phyloP scores from a whole-genome alignment of 192 early-diverging fungal species.

The Chytriomyces sp. region DNA sequence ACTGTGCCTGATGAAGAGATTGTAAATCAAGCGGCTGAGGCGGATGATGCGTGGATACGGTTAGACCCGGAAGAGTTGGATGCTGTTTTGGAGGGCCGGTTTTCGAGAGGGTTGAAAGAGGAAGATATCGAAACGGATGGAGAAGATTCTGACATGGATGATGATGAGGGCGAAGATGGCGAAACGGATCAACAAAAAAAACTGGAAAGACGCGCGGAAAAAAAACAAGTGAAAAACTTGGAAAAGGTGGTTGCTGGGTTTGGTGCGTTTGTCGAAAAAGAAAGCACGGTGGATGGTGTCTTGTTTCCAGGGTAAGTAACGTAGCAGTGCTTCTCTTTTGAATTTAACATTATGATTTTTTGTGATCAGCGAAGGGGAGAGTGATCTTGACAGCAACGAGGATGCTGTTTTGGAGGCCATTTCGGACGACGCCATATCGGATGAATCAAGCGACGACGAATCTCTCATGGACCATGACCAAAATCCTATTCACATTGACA shows the following conservation, averaged over 20 bases:
- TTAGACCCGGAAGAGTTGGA: conserved; percentile 68
- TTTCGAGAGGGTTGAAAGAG: conserved; percentile 47
- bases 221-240: conserved; percentile 43
- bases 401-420: conserved; percentile 23
- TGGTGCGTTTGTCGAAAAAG: conserved; percentile 67
- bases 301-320: conserved; percentile 67
- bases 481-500: conserved; percentile 53
- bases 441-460: conserved; percentile 29
- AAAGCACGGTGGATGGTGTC: conserved; percentile 81
- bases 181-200: conserved; percentile 36
- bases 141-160: too few species aligned
- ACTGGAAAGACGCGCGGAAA: conserved; percentile 16
- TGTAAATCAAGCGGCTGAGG: conserved; percentile 41
- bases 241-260: conserved; percentile 70
- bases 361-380: conserved; percentile 14
- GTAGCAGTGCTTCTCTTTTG: conserved; percentile 7
- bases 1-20: conserved; percentile 16
- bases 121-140: conserved; percentile 34
- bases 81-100: conserved; percentile 53
- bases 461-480: conserved; percentile 45
- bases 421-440: background rate
- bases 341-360: conserved; percentile 12
- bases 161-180: too few species aligned
- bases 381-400: conserved; percentile 25
- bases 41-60: conserved; percentile 75